Base-by-base conservation (phyloP, 2,329 filamentous ascomycete genomes). In the Penicillium brasilianum region DNA sequence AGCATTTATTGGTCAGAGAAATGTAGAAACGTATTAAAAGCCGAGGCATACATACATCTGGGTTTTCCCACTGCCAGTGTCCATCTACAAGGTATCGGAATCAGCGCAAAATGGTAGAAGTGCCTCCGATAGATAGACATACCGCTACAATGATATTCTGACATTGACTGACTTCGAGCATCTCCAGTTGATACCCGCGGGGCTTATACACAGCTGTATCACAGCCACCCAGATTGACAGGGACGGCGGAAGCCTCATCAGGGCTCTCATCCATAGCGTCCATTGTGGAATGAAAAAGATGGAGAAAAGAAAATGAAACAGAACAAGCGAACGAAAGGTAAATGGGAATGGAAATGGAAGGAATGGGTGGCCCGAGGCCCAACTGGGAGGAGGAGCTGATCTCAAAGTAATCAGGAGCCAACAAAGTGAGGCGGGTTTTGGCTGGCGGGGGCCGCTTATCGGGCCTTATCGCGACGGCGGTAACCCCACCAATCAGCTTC, bases 1-100 rank as follows among this genome's bases (percentile, higher is more conserved):
- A 44, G 6, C 16, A 2, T 7, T 49, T 18, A 18, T 32, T 39
- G 16, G 25, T 28, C 11, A 8, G 10, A 20, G 3, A 20, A 16
- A 8, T 25, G n/a, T 16, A n/a, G 30, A 18, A 32, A 41, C 2
- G 11, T 22, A 34, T 16, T 8, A 30, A 7, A 16, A 18, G 22
- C 13, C 9, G 4, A 4, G 28, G 25, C 32, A 28, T 34, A 76
- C 84, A 77, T 83, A 91, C 89, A 93, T 85, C 66, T 90, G 87
- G 3, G 90, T 93, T 74, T 93, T 93, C 2, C 90, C 90, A 65
- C 86, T 91, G 1, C 90, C 90, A 0, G 90, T 93, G 63, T 91
- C 90, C 90, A 93, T 93, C 89, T 90, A 46, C 16, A 49, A 43
- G 18, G 13, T 18, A 30, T 55, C 5, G 13, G 14, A 46, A 37